These are phyloP conservation scores for Dictyostelium intermedium DNA, from an alignment of 78 protist species.

Conservation along the genomic window DNA sequence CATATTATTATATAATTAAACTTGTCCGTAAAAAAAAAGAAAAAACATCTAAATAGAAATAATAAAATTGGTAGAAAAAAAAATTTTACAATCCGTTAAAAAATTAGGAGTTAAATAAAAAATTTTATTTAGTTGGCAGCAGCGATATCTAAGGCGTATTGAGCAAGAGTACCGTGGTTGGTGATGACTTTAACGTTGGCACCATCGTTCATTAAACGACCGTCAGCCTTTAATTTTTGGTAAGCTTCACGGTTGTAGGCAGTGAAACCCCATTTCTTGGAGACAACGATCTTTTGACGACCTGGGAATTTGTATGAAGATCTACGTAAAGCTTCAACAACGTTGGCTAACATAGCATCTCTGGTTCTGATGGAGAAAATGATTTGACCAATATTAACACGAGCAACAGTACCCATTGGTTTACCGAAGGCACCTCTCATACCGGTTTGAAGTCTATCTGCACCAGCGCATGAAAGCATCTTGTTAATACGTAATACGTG, in stretches of 20 bases:
- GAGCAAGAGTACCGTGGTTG: constrained; percentile 87
- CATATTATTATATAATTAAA: no score
- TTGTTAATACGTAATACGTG: constrained; percentile 99
- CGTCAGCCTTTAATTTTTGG: constrained; percentile 75
- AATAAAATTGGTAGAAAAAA: neutral
- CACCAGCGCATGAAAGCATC: constrained; percentile 99
- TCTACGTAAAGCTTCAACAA: constrained; percentile 98
- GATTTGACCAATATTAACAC: constrained; percentile 98
- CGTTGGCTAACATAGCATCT: constrained; percentile 84
- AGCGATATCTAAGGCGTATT: constrained; percentile 31
- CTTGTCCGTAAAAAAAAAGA: no score
- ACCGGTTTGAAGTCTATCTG: constrained; percentile 99
- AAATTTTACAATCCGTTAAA: neutral
- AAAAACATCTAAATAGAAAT: neutral
- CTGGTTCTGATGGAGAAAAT: constrained; percentile 97
- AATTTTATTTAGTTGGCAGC: neutral
- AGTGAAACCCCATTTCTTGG: constrained; percentile 99
- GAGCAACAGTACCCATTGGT: constrained; percentile 98
- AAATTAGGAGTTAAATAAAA: neutral
- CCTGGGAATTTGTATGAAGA: constrained; percentile 99
- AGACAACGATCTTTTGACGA: constrained; percentile 96
- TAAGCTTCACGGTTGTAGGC: constrained; percentile 88
- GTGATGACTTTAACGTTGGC: constrained; percentile 80
- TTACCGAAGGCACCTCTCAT: constrained; percentile 99
- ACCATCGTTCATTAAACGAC: constrained; percentile 91